Percentiles rank a stretch among this genome's conserved stretches.
Conservation (phyloP, 345 rosid genomes). For the Linum tenue region DNA sequence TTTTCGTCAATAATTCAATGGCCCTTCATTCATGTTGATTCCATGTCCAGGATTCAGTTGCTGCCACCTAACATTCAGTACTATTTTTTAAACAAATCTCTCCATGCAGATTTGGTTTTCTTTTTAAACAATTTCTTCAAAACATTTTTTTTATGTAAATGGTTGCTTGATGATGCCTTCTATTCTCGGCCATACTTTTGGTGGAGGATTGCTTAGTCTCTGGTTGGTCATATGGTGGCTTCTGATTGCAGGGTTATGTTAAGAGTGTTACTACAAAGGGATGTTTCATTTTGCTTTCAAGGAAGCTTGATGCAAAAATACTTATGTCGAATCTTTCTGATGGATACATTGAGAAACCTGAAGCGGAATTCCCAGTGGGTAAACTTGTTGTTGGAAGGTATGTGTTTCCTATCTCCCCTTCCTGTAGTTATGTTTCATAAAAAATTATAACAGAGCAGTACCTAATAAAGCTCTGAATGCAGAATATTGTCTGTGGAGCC, state of each 20-base stretch:
- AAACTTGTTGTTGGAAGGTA: conserved; percentile 85
- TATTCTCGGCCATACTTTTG: neutral
- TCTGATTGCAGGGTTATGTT: conserved; percentile 70
- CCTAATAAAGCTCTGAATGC: conserved; percentile 23
- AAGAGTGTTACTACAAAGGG: conserved; percentile 75
- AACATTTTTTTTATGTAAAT: neutral
- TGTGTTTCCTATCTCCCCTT: conserved; percentile 10
- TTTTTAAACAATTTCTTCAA: no score
- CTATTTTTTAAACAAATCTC: no score
- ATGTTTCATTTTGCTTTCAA: conserved; percentile 75
- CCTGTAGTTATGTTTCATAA: conserved; percentile 2
- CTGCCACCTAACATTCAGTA: no score
- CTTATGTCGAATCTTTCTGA: conserved; percentile 67
- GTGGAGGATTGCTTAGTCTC: neutral
- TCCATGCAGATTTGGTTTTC: no score
- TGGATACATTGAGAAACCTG: conserved; percentile 59
- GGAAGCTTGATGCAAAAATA: conserved; percentile 80
- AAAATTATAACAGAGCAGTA: neutral
- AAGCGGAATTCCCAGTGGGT: conserved; percentile 75
- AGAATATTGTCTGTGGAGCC: conserved; percentile 85
- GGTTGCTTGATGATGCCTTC: neutral
- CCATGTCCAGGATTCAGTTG: no score
- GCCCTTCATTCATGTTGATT: no score
- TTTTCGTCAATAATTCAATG: no score
- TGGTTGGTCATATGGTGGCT: neutral